Conservation (phyloP, 1,139 yeast genomes). For the Maudiozyma humilis region DNA sequence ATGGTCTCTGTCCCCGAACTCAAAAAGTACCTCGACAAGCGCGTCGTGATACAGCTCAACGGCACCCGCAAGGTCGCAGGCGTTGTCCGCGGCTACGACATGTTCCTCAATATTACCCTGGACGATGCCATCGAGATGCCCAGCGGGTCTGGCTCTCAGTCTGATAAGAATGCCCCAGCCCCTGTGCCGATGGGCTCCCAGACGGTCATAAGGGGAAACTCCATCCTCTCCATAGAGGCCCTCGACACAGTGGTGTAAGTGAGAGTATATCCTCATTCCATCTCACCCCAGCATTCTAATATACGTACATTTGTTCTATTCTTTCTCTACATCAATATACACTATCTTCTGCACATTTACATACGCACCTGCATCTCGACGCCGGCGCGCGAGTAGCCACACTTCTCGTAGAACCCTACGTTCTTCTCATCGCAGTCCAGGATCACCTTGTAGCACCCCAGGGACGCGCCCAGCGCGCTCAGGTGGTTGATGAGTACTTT, state of each 20-base stretch:
- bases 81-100: conserved; percentile 67
- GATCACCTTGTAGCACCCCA: conserved; percentile 80
- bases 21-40: conserved; percentile 65
- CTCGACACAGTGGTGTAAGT: conserved; percentile 27
- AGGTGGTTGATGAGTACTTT: conserved; percentile 54
- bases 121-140: conserved; percentile 58
- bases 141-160: conserved; percentile 40
- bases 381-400: conserved; percentile 62
- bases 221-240: conserved; percentile 48
- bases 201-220: conserved; percentile 53
- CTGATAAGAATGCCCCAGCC: not conserved
- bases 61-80: conserved; percentile 71
- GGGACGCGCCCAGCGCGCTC: conserved; percentile 47
- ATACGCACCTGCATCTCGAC: conserved; percentile 53
- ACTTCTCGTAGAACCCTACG: conserved; percentile 80
- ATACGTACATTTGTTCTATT: too few relatives aligned
- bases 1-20: conserved; percentile 65
- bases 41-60: conserved; percentile 59
- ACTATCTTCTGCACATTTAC: too few relatives aligned
- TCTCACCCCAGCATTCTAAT: too few relatives aligned
- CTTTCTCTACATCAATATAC: too few relatives aligned
- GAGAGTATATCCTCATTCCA: too few relatives aligned
- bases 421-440: conserved; percentile 81
- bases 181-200: conserved; percentile 25
- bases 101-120: conserved; percentile 63